Conservation (phyloP, 1,284 basidiomycete species). For the Phylloboletellus chloephorus region DNA sequence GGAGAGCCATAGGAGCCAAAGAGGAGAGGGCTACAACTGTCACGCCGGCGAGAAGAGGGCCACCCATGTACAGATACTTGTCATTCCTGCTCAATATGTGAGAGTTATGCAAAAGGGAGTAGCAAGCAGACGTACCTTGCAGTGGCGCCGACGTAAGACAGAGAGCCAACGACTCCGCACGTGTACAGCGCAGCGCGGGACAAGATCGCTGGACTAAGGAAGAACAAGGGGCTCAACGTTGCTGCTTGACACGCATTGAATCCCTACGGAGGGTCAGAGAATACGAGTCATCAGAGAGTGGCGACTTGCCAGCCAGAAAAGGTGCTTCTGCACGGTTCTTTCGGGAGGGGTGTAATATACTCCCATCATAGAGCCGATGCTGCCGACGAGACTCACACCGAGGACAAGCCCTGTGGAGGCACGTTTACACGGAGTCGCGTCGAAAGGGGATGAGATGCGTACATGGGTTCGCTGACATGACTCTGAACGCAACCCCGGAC, state of each 20-base stretch:
- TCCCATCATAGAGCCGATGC: constrained; percentile 76
- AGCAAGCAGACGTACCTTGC: constrained; percentile 50
- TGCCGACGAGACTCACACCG: constrained; percentile 75
- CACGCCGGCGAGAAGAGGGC: constrained; percentile 78
- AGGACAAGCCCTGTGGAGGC: constrained; percentile 64
- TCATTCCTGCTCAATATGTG: constrained; percentile 53
- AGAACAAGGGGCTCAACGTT: constrained; percentile 78
- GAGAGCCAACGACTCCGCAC: constrained; percentile 75
- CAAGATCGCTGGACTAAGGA: constrained; percentile 80
- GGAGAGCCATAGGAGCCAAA: constrained; percentile 83
- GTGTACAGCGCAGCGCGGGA: constrained; percentile 90
- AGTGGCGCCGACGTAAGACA: constrained; percentile 87
- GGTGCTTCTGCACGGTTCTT: constrained; percentile 64
- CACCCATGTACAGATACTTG: constrained; percentile 82
- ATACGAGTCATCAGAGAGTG: background rate
- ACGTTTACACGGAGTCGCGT: constrained; percentile 3
- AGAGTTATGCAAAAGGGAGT: background rate
- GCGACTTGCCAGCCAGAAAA: constrained; percentile 66
- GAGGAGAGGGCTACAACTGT: constrained; percentile 83
- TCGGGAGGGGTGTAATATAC: constrained; percentile 72
- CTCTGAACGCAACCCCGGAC: constrained; percentile 66
- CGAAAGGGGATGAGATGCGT: constrained; percentile 22
- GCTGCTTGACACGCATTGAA: constrained; percentile 87
- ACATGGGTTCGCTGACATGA: constrained; percentile 89
- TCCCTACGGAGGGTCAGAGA: constrained; percentile 41